phyloP scores from a whole-genome alignment of 257 asterid species.

The Penstemon newberryi region DNA sequence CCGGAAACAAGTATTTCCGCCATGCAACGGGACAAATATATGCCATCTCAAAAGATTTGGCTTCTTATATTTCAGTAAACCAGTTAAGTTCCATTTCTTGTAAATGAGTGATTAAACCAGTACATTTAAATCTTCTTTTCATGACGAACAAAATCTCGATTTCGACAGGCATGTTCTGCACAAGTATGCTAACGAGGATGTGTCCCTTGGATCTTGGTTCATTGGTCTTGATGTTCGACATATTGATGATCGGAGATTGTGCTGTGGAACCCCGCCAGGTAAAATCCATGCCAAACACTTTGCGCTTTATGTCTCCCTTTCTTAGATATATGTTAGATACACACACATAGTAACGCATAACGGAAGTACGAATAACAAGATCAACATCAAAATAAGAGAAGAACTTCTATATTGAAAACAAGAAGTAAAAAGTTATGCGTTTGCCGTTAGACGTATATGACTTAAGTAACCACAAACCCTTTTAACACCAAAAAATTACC shows the following conservation, averaged over 20 bases:
- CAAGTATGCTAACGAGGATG: slow-evolving; percentile 96
- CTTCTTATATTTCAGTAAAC: slow-evolving; percentile 68
- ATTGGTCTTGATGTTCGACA: slow-evolving; percentile 87
- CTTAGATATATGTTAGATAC: too few relatives aligned
- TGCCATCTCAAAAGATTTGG: slow-evolving; percentile 85
- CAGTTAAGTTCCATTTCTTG: slow-evolving; percentile 48
- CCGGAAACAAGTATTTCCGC: slow-evolving; percentile 89
- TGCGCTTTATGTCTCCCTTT: too few relatives aligned
- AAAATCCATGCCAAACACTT: slow-evolving; percentile 10
- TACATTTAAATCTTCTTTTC: background rate
- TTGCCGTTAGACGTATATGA: too few relatives aligned
- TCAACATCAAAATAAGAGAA: too few relatives aligned
- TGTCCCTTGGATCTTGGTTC: slow-evolving; percentile 90
- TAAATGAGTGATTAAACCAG: background rate
- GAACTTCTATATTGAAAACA: too few relatives aligned
- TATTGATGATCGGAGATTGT: slow-evolving; percentile 79
- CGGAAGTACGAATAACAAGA: too few relatives aligned
- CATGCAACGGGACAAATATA: slow-evolving; percentile 94
- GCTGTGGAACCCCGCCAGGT: slow-evolving; percentile 97
- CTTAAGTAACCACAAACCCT: too few relatives aligned
- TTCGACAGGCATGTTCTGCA: slow-evolving; percentile 72
- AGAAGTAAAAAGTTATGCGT: too few relatives aligned
- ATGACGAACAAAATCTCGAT: slow-evolving; percentile 11
- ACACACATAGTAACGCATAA: too few relatives aligned
- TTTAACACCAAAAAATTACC: too few relatives aligned